Percentiles rank a stretch among this genome's conserved stretches.
phyloP scores from a whole-genome alignment of 2,329 filamentous ascomycete genomes.

The Monilinia aucupariae region DNA sequence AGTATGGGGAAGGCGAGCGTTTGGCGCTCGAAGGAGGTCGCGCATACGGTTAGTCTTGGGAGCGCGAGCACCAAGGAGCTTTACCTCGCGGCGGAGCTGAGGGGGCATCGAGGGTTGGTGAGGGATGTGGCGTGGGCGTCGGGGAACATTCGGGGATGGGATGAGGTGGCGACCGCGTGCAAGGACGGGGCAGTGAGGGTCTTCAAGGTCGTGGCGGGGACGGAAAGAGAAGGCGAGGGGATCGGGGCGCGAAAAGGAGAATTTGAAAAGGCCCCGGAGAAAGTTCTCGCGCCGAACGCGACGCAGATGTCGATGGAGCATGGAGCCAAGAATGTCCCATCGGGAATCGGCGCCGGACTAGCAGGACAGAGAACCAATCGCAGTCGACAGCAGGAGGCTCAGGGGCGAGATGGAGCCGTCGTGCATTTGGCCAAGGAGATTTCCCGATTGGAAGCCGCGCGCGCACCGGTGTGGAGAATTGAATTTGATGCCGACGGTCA shows the following conservation, averaged over 20 bases:
- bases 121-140: slow-evolving; percentile 90
- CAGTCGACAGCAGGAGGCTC: slow-evolving; percentile 42
- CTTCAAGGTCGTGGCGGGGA: slow-evolving; percentile 66
- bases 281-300: slow-evolving; percentile 24
- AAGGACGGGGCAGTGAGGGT: slow-evolving; percentile 87
- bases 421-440: slow-evolving; percentile 58
- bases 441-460: slow-evolving; percentile 61
- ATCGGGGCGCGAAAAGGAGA: slow-evolving; percentile 29
- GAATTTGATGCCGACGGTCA: slow-evolving; percentile 66
- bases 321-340: slow-evolving; percentile 38
- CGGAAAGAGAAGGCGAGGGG: slow-evolving; percentile 39
- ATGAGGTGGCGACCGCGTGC: slow-evolving; percentile 84
- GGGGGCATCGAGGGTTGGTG: slow-evolving; percentile 69
- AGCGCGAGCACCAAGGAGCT: slow-evolving; percentile 65
- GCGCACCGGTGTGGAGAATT: slow-evolving; percentile 69
- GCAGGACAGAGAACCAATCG: slow-evolving; percentile 39
- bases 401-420: slow-evolving; percentile 58
- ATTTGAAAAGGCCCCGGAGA: slow-evolving; percentile 30
- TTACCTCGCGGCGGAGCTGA: slow-evolving; percentile 74
- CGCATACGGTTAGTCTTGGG: slow-evolving; percentile 46
- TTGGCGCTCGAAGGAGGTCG: slow-evolving; percentile 66
- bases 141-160: slow-evolving; percentile 83
- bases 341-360: slow-evolving; percentile 49
- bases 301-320: slow-evolving; percentile 24
- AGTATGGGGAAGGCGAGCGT: slow-evolving; percentile 79